Evolutionary conservation across 2,329 filamentous ascomycete species (phyloP), one percentile per base, ranked within the genome.

Genomic region (Arthrobotrys megalospora): DNA sequence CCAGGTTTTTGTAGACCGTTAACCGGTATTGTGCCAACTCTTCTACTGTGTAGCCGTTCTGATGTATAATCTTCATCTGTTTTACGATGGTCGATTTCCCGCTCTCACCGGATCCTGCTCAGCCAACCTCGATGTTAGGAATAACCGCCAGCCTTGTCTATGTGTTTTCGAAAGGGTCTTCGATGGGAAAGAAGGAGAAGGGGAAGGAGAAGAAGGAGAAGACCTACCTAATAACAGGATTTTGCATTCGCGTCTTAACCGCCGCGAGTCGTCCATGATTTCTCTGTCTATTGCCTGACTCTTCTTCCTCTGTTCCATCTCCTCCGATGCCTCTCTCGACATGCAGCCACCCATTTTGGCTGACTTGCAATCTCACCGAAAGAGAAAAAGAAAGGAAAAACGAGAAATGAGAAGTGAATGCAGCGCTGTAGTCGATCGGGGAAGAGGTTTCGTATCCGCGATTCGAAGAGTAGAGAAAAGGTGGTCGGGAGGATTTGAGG

Each of bases 21-120:
- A 97, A 90, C 76, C 96, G 92, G 86, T 98, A 98, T 84, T 97
- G 91, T 82, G 92, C 92, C 62, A 98, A 88, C 85, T 99, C 96
- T 82, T 98, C 95, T 81, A 93, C 90, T 10, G 93, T 94, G 85
- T 99, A 99, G 79, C 96, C 96, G 86, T 97, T 97, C 83, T 98
- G 92, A 84, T 99, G 96, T 83, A 99, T 98, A 82, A 99, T 99
- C 86, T 98, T 99, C 96, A 99, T 99, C 88, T 99, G 96, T 86
- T 99, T 99, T 82, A 99, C 96, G 82, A 99, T 98, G 8, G 96
- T 99, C 75, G 96, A 98, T 86, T 99, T 99, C 81, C 96, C 96
- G 85, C 95, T 98, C 87, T 99, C 96, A 81, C 96, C 96, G 81
- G 96, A 98, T 81, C 96, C 96, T 97, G 84, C 3, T 16, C 16